These are phyloP conservation scores for Aspergillus leporis DNA, from an alignment of 495 filamentous ascomycete genomes.

Conservation along the genomic window DNA sequence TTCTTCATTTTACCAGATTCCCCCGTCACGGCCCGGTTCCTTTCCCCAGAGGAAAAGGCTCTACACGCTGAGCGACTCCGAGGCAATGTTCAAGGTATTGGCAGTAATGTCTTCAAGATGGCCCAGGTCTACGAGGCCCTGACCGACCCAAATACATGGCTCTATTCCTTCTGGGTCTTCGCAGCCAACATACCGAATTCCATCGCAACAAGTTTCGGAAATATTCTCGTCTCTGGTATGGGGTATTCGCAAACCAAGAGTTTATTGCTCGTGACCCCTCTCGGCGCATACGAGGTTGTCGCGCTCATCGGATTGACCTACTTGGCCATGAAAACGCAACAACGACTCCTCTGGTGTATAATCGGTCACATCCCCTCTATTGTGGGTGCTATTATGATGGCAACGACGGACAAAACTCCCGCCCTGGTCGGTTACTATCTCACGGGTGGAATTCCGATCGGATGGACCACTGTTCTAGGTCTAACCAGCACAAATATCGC, in stretches of 20 bases:
- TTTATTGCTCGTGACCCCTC: slow-evolving; percentile 59
- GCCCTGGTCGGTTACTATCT: slow-evolving; percentile 55
- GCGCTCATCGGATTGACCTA: slow-evolving; percentile 53
- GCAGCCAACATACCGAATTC: slow-evolving; percentile 50
- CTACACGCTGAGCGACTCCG: slow-evolving; percentile 56
- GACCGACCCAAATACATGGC: slow-evolving; percentile 53
- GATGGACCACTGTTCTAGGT: slow-evolving; percentile 52
- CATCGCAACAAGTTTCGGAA: slow-evolving; percentile 33
- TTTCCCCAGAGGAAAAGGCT: slow-evolving; percentile 54
- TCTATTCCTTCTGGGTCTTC: slow-evolving; percentile 56
- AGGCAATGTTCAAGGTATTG: slow-evolving; percentile 58
- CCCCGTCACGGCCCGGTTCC: slow-evolving; percentile 57
- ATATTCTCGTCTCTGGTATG: slow-evolving; percentile 31
- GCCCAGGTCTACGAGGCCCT: slow-evolving; percentile 54
- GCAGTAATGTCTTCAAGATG: slow-evolving; percentile 59
- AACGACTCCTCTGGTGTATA: slow-evolving; percentile 27
- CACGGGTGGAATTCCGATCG: slow-evolving; percentile 41
- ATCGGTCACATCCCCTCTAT: slow-evolving; percentile 34
- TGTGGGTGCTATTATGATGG: slow-evolving; percentile 56
- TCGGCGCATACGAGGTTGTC: slow-evolving; percentile 60
- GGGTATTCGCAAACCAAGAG: slow-evolving; percentile 44
- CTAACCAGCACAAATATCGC: slow-evolving; percentile 56
- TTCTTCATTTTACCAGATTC: slow-evolving; percentile 61
- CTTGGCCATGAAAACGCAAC: slow-evolving; percentile 52
- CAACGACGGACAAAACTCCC: slow-evolving; percentile 43